Evolutionary conservation across 2,329 filamentous ascomycete genomes (phyloP).

Genomic region (Penicillium sp.): DNA sequence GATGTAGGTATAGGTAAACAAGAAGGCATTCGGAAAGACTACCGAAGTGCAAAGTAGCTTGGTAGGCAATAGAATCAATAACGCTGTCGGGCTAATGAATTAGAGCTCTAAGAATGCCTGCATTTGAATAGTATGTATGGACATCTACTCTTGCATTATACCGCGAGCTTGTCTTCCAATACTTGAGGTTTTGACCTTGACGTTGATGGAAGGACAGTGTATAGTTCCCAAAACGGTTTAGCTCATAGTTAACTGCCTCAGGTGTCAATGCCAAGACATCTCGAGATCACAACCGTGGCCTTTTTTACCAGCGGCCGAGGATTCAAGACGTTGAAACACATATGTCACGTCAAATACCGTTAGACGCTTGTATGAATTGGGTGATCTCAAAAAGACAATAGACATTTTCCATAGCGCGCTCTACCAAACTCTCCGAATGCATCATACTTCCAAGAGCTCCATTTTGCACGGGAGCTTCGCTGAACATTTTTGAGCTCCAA

Average conservation of each 20-base stretch:
- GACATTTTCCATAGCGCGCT: not conserved
- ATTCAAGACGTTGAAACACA: not conserved
- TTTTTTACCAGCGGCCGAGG: not conserved
- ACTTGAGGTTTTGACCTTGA: not conserved
- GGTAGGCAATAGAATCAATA: not conserved
- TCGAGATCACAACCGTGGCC: slow-evolving; percentile 4
- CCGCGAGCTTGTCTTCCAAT: not conserved
- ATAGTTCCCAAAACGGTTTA: slow-evolving; percentile 5
- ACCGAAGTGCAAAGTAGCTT: not conserved
- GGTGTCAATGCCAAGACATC: slow-evolving; percentile 2
- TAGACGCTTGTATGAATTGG: not conserved
- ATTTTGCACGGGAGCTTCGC: not conserved
- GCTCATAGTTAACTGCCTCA: not conserved
- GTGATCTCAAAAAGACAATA: not conserved
- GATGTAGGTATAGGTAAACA: not conserved
- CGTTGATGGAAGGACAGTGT: not conserved
- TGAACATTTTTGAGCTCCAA: slow-evolving; percentile 2
- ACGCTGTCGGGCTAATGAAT: not conserved
- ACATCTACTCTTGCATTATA: not conserved
- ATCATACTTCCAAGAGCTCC: slow-evolving; percentile 2
- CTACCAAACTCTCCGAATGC: slow-evolving; percentile 3
- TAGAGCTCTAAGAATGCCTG: accelerated
- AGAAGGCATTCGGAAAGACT: not conserved
- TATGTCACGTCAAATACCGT: not conserved
- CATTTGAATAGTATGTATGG: too few species aligned